A percentile compares a stretch with the other conserved stretches of the same genome.
Evolutionary conservation across 108 stramenopile genomes (phyloP).

Genomic region (Thalassiosira profunda): DNA sequence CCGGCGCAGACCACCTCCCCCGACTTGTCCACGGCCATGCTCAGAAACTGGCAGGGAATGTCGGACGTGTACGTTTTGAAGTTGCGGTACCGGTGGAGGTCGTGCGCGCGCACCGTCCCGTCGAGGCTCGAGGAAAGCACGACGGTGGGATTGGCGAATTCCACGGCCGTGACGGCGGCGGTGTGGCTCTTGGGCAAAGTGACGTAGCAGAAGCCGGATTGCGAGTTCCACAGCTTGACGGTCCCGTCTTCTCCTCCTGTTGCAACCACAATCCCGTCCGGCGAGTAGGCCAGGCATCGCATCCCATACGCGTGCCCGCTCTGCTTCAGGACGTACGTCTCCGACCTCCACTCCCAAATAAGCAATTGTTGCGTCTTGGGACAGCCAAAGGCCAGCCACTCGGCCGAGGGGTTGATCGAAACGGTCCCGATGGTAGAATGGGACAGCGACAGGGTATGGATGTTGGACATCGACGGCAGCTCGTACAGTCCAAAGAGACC

Average conservation of each 20-base stretch:
- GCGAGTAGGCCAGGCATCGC: conserved; percentile 93
- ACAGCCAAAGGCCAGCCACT: conserved; percentile 98
- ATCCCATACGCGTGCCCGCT: conserved; percentile 98
- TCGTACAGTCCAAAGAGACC: conserved; percentile 98
- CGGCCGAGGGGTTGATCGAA: conserved; percentile 90
- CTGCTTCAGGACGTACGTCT: conserved; percentile 99
- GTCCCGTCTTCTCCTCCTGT: conserved; percentile 99
- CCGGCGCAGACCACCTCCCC: conserved; percentile 97
- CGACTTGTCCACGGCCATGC: conserved; percentile 94
- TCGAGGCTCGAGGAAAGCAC: conserved; percentile 95
- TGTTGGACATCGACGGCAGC: conserved; percentile 87
- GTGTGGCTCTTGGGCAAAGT: conserved; percentile 95
- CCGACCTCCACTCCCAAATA: conserved; percentile 99
- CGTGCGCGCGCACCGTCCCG: conserved; percentile 98
- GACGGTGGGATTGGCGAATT: conserved; percentile 91
- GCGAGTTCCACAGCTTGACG: conserved; percentile 97
- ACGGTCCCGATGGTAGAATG: conserved; percentile 77
- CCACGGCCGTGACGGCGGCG: conserved; percentile 94
- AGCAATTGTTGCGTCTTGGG: conserved; percentile 93
- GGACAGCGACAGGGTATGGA: conserved; percentile 91
- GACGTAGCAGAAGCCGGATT: conserved; percentile 97
- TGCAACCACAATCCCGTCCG: conserved; percentile 93
- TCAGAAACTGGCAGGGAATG: conserved; percentile 93
- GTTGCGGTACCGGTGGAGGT: conserved; percentile 96
- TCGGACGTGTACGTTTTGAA: conserved; percentile 95